phyloP scores from a whole-genome alignment of 768 basidiomycete species.

The Gyrodon lividus region DNA sequence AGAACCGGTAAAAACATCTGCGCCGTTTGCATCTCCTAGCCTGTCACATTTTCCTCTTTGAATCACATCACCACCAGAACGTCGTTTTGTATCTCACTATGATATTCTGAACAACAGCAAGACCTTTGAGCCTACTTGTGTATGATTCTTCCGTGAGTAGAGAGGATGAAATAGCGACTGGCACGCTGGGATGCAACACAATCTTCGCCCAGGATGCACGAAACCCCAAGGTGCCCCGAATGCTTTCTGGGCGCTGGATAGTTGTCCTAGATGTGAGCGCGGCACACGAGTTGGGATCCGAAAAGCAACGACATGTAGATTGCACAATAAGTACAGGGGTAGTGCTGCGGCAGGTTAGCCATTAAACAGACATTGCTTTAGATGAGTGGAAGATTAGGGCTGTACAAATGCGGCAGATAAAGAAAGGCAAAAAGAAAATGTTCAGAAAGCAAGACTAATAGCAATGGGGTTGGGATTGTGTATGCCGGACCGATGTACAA shows the following conservation, averaged over 20 bases:
- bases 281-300: background rate
- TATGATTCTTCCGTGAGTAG: background rate
- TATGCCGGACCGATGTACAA: conserved; percentile 73
- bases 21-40: conserved; percentile 4
- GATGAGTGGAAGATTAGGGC: conserved; percentile 38
- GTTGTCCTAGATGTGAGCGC: background rate
- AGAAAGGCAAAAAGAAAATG: conserved; percentile 24
- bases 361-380: conserved; percentile 43
- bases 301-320: conserved; percentile 34
- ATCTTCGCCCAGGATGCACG: background rate
- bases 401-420: conserved; percentile 49
- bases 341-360: conserved; percentile 37
- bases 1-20: conserved; percentile 47
- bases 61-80: background rate
- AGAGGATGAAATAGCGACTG: background rate
- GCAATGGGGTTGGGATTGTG: conserved; percentile 38
- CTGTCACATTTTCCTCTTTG: conserved; percentile 2
- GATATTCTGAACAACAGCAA: conserved; percentile 19
- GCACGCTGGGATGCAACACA: too few species aligned
- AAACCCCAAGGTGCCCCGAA: conserved; percentile 72
- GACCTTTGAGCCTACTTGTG: background rate
- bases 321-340: conserved; percentile 41
- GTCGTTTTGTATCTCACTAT: conserved; percentile 19
- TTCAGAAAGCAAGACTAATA: conserved; percentile 40
- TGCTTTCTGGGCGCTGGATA: too few species aligned